These are phyloP conservation scores for Senna tora DNA, from an alignment of 306 rosid genomes.

Conservation along the genomic window DNA sequence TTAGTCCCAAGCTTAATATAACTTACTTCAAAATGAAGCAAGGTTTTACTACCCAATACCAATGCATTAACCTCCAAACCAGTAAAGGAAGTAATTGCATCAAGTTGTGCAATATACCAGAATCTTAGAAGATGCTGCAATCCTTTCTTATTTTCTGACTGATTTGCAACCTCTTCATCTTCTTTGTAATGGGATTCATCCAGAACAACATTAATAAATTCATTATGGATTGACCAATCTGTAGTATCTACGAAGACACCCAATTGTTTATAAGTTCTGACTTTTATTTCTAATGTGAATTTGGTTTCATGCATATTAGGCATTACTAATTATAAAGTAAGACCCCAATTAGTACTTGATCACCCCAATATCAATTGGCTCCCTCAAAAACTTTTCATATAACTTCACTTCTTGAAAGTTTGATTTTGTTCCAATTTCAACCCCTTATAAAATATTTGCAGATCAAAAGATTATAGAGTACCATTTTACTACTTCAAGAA, in stretches of 20 bases:
- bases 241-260: slow-evolving; percentile 49
- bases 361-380: neutral
- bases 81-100: slow-evolving; percentile 59
- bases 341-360: too few relatives aligned
- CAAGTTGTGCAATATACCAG: slow-evolving; percentile 77
- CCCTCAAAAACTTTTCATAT: neutral
- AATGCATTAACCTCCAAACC: slow-evolving; percentile 69
- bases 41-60: slow-evolving; percentile 61
- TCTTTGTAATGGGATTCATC: slow-evolving; percentile 51
- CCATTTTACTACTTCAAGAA: neutral
- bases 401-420: neutral
- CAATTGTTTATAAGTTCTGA: slow-evolving; percentile 5
- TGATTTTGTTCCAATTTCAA: neutral
- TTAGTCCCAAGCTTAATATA: slow-evolving; percentile 46
- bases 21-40: slow-evolving; percentile 74
- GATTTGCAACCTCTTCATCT: slow-evolving; percentile 53
- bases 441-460: neutral
- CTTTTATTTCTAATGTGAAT: too few relatives aligned
- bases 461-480: neutral
- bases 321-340: too few relatives aligned
- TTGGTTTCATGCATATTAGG: too few relatives aligned
- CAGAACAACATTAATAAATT: slow-evolving; percentile 56
- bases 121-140: slow-evolving; percentile 60
- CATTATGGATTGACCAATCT: slow-evolving; percentile 65
- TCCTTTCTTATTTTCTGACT: slow-evolving; percentile 53